phyloP scores from a whole-genome alignment of 306 rosid genomes.

The Lupinus albus region DNA sequence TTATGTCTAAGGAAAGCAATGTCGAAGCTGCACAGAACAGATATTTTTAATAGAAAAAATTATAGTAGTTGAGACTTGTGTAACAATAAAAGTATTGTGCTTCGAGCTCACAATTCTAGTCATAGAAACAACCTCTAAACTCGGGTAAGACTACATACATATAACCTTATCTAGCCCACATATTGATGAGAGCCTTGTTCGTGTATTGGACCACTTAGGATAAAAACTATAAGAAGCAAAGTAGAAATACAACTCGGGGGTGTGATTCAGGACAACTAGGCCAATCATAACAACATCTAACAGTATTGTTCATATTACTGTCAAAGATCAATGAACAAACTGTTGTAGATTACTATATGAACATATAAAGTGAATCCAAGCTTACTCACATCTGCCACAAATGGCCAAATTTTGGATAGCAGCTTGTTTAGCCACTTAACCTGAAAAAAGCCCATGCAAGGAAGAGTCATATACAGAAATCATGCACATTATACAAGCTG shows the following conservation, averaged over 20 bases:
- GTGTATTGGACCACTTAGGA: too few relatives aligned
- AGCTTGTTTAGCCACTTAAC: slow-evolving; percentile 94
- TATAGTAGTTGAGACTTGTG: background rate
- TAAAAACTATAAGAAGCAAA: background rate
- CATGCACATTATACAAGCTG: too few relatives aligned
- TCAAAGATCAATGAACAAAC: slow-evolving; percentile 20
- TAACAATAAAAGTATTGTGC: too few relatives aligned
- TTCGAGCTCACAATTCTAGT: too few relatives aligned
- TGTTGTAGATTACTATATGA: background rate
- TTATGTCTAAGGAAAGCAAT: background rate
- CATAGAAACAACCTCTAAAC: too few relatives aligned
- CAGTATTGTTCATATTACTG: too few relatives aligned
- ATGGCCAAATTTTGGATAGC: slow-evolving; percentile 89
- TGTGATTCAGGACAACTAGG: background rate
- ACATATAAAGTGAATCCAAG: slow-evolving; percentile 21
- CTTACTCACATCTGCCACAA: slow-evolving; percentile 75
- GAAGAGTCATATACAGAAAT: slow-evolving; percentile 14
- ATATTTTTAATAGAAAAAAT: background rate
- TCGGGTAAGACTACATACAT: too few relatives aligned
- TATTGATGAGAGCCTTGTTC: too few relatives aligned
- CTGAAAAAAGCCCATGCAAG: slow-evolving; percentile 47
- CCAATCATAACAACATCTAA: too few relatives aligned
- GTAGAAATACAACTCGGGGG: background rate
- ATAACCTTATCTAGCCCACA: too few relatives aligned
- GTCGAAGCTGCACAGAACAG: background rate